Base-by-base conservation (phyloP, 306 rosid genomes). In the Cajanus cajan region DNA sequence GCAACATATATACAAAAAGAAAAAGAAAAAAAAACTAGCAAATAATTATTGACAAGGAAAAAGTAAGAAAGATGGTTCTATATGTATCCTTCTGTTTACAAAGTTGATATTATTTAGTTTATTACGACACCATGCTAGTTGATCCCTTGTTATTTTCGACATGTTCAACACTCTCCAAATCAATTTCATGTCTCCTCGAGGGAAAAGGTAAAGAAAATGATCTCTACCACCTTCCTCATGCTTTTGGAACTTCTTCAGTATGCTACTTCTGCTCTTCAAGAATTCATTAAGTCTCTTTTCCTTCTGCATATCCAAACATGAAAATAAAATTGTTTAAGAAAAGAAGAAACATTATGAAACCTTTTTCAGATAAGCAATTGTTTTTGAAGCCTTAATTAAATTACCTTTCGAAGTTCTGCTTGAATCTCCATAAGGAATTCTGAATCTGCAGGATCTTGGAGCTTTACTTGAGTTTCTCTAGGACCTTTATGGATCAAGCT, bases 91-190 rank as follows among this genome's bases (percentile, higher is more conserved):
- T 62, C 85, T 68, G 13, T 85, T 86, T 21, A 81, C 69, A 84
- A 89, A 78, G 64, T 54, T 50, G 18, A 93, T 88, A 69, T 75
- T 84, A 65, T 68, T 82, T 36, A 93, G 74, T 81, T 90, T 93
- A 47, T 78, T 83, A 36, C 63, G 86, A 73, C 97, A 93, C 97
- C 97, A 93, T 45, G 80, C 72, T 9, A 93, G 89, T 76, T 93
- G 92, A 41, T 90, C 96, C 1, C 85, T 82, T n/a, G 91, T 86
- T 25, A 90, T 41, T 52, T 82, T 90, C 0, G 91, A 83, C 94
- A 93, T 89, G 84, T 84, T 90, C 22, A 93, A 76, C 71, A 90
- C 96, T 78, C 97, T 89, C 18, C 88, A 73, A 6, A 88, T 89
- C 74, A 93, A 81, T 80, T 82, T 93, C 88, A 90, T 85, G 47